Conservation (phyloP, 345 rosid genomes). For the Citrus sinensis region DNA sequence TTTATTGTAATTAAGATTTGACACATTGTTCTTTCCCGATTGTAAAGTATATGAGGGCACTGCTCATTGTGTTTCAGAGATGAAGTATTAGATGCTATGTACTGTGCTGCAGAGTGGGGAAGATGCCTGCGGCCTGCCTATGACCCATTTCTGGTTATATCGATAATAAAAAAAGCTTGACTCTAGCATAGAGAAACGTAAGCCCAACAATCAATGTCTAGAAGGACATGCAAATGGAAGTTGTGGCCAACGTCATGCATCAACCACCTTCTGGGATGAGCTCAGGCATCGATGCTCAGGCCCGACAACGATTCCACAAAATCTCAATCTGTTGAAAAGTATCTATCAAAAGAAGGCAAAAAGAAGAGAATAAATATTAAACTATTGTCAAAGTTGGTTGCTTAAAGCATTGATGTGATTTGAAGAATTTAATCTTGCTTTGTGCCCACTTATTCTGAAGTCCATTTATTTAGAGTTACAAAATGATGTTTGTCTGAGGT, state of each 20-base stretch:
- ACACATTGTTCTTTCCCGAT: slow-evolving; percentile 22
- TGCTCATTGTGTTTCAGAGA: slow-evolving; percentile 15
- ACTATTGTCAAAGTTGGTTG: slow-evolving; percentile 30
- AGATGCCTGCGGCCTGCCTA: slow-evolving; percentile 17
- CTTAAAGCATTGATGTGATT: slow-evolving; percentile 52
- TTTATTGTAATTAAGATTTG: slow-evolving; percentile 8
- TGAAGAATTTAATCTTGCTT: slow-evolving; percentile 59
- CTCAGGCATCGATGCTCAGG: slow-evolving; percentile 24
- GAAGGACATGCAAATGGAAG: slow-evolving; percentile 7
- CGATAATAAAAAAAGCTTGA: not conserved
- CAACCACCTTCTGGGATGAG: slow-evolving; percentile 2
- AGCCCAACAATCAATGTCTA: not conserved
- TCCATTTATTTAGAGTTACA: slow-evolving; percentile 17
- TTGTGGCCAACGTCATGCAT: slow-evolving; percentile 6
- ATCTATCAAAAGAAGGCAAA: slow-evolving; percentile 31
- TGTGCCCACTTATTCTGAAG: slow-evolving; percentile 38
- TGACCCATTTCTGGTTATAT: not conserved
- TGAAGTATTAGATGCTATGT: slow-evolving; percentile 32
- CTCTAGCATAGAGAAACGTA: not conserved
- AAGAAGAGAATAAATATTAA: slow-evolving; percentile 31
- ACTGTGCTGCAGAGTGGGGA: not conserved
- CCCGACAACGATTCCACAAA: slow-evolving; percentile 15
- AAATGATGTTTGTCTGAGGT: not conserved
- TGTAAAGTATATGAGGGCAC: slow-evolving; percentile 5
- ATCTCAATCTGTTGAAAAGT: slow-evolving; percentile 24